Evolutionary conservation across 331 rosid species (phyloP).

Genomic region (Acacia concinna): DNA sequence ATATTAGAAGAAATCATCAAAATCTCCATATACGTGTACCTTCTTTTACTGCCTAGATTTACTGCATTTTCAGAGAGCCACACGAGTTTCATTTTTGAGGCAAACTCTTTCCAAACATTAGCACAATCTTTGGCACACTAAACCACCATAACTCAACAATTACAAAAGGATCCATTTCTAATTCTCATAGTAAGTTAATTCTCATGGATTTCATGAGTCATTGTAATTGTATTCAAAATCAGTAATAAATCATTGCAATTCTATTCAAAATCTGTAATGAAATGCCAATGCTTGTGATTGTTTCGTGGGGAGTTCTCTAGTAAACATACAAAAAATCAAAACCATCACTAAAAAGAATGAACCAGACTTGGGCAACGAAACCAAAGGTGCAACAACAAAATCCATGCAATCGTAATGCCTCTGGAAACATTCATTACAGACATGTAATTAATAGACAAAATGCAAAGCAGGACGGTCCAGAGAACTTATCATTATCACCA

Average conservation of each 20-base stretch:
- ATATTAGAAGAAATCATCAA: not conserved
- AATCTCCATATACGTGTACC: conserved; percentile 1
- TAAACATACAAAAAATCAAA: not conserved
- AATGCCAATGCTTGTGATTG: not conserved
- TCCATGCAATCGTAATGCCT: not conserved
- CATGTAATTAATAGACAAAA: not conserved
- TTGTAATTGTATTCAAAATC: not conserved
- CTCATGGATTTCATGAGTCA: not conserved
- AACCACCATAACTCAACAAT: conserved; percentile 15
- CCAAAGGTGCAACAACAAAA: not conserved
- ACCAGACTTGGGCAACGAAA: not conserved
- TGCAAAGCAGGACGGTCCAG: not conserved
- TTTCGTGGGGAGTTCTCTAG: not conserved
- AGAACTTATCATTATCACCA: too few relatives aligned
- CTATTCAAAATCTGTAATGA: not conserved
- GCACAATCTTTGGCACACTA: not conserved
- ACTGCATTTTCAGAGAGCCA: not conserved
- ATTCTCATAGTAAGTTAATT: not conserved
- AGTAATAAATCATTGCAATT: not conserved
- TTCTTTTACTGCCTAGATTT: conserved; percentile 2
- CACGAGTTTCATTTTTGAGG: not conserved
- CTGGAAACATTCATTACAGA: not conserved
- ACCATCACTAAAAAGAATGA: not conserved
- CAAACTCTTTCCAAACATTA: not conserved
- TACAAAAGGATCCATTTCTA: not conserved